Evolutionary conservation across 345 rosid species (phyloP), one percentile per base, ranked within the genome.

Genomic region (Brassica nigra): DNA sequence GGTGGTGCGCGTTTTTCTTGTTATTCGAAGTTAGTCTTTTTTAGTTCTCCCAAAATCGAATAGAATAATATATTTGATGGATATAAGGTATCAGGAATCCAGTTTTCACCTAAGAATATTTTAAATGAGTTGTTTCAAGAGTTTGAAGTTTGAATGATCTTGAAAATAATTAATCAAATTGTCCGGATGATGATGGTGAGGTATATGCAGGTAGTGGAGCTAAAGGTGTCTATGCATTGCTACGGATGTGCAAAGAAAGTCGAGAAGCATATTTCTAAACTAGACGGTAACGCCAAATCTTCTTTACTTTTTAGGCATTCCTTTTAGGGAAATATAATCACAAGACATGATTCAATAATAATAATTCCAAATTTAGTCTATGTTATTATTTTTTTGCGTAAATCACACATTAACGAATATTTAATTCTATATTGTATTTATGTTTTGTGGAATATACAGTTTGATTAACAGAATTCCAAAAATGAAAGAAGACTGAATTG

Each of bases 191-290:
- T 33, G 29, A 73, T 58, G 75, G 71, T 79, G 82, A 80, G 62
- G 49, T 80, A 14, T 83, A 14, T 83, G 86, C 54, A 94, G 97
- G 86, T 85, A 85, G 97, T 92, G 86, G 91, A 90, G 78, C 82
- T 92, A 65, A 86, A 88, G 84, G 98, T 92, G 77, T 89, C 98
- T 30, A 90, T 92, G 91, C 96, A 94, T 83, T 94, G 98, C 83
- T 68, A 84, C 62, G 98, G 97, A n/a, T 94, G 98, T 71, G 97
- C 97, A 4, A 92, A 86, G 80, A 92, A 86, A 83, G 97, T 94
- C 27, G 91, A 92, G 89, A 94, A 92, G 84, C 98, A 94, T 77
- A 85, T 94, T 78, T 84, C 96, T 23, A 94, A 89, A 83, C 68
- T 94, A 75, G 96, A 92, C 58, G 98, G 98, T 92, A 86, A 36